Evolutionary conservation across 2,329 filamentous ascomycete genomes (phyloP), one percentile per base, ranked within the genome.

Genomic region (Stemphylium lycopersici): DNA sequence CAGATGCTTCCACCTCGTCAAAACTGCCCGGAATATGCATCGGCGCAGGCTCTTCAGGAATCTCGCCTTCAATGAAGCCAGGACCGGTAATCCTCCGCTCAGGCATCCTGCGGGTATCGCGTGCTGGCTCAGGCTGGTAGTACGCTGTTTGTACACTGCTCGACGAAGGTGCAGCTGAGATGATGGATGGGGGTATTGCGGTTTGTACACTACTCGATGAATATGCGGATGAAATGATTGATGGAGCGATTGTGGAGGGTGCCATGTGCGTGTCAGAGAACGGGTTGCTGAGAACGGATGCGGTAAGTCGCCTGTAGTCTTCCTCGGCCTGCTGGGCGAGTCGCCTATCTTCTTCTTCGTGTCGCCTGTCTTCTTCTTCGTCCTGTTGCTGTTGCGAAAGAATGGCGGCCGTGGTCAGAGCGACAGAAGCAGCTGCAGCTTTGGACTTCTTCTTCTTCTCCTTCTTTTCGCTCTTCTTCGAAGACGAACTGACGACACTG

Each of bases 21-120:
- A 89, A 92, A 8, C 82, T 77, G 16, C 88, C 88, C 20, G 88
- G 87, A 72, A 88, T 84, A 52, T 84, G 80, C 38, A 79, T 68
- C 12, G 83, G 83, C 63, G 87, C 87, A 3, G 85, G 83, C 3
- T 87, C 86, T 15, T 79, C 77, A 48, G 64, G 59, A 57, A 64
- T 41, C 60, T 74, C 62, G 51, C 61, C 63, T 55, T 72, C 72
- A 13, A 79, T 70, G 57, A 77, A 76, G 15, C 72, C 74, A 22
- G 52, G 63, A 48, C 61, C 70, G 55, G 62, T 71, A 11, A 55
- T 39, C 2, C 49, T 55, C 5, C 56, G 47, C n/a, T 51, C 29
- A 15, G 51, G 44, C 18, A 29, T 8, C 18, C 48, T 48, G n/a
- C 66, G 69, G 7, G 67, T 60, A n/a, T 72, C 72, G 44, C 77